phyloP scores from a whole-genome alignment of 257 asterid genomes.

The Lycium ferocissimum region DNA sequence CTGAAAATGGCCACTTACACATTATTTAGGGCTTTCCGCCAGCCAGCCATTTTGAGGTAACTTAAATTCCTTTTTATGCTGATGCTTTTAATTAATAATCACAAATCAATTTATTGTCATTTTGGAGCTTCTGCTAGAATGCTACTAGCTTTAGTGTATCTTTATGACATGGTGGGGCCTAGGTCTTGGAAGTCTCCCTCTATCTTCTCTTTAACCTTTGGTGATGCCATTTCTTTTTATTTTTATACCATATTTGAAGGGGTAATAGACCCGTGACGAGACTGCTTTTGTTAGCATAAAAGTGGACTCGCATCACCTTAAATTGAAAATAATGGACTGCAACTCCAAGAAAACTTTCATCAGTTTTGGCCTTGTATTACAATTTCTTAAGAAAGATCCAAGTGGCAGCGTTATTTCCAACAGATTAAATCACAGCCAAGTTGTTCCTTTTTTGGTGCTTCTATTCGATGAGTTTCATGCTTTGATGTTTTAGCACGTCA shows the following conservation, averaged over 20 bases:
- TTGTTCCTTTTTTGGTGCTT: neutral
- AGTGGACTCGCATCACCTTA: neutral
- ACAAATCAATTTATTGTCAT: neutral
- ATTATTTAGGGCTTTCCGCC: slow-evolving; percentile 74
- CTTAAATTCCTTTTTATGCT: slow-evolving; percentile 29
- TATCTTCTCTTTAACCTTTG: neutral
- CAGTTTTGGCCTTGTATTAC: slow-evolving; percentile 18
- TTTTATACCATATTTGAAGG: neutral
- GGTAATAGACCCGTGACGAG: neutral
- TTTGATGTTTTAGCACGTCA: neutral
- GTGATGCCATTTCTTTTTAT: neutral
- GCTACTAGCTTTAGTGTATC: neutral
- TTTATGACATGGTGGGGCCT: slow-evolving; percentile 15
- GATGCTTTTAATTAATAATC: slow-evolving; percentile 28
- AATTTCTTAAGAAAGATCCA: slow-evolving; percentile 4
- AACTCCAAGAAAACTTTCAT: slow-evolving; percentile 12
- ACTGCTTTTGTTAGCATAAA: neutral
- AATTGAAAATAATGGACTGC: neutral
- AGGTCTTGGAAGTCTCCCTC: slow-evolving; percentile 14
- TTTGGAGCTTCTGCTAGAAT: slow-evolving; percentile 6
- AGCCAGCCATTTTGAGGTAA: slow-evolving; percentile 90
- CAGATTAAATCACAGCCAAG: neutral
- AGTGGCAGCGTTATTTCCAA: neutral
- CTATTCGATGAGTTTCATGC: neutral
- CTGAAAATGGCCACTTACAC: slow-evolving; percentile 69